Conservation (phyloP, 2,329 filamentous ascomycete species). For the Sporothrix brasiliensis region DNA sequence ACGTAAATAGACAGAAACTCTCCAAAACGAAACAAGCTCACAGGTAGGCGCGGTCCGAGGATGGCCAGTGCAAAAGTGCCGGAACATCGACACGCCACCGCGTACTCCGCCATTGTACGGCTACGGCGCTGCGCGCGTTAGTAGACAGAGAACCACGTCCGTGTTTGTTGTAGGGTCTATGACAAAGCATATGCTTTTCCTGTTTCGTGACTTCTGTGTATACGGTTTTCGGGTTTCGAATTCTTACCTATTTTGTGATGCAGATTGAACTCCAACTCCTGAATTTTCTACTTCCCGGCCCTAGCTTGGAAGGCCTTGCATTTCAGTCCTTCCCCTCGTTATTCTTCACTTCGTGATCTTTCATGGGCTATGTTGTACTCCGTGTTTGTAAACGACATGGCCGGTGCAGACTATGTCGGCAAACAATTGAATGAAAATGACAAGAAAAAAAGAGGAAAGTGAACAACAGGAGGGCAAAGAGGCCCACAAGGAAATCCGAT, state of each 20-base stretch:
- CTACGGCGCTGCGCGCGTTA: constrained; percentile 15
- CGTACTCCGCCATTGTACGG: constrained; percentile 24
- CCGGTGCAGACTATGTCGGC: neutral
- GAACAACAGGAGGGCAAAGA: neutral
- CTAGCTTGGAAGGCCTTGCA: neutral
- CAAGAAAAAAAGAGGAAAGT: neutral
- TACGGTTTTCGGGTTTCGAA: neutral
- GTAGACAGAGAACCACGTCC: constrained; percentile 11
- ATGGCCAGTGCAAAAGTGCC: constrained; percentile 10
- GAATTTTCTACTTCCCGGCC: too few relatives aligned
- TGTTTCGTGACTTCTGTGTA: neutral
- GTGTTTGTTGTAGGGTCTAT: constrained; percentile 15
- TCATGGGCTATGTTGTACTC: neutral
- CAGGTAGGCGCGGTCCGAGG: constrained; percentile 1
- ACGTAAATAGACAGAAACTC: constrained; percentile 20
- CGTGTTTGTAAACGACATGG: neutral
- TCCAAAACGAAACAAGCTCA: neutral
- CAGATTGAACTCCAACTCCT: neutral
- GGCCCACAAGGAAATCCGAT: neutral
- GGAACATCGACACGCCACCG: constrained; percentile 7
- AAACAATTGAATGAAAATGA: neutral
- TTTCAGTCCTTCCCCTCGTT: neutral
- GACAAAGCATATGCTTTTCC: neutral
- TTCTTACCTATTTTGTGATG: constrained; percentile 19
- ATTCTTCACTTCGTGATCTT: neutral